phyloP scores from a whole-genome alignment of 108 stramenopile genomes.

The Nitzschia sp. region DNA sequence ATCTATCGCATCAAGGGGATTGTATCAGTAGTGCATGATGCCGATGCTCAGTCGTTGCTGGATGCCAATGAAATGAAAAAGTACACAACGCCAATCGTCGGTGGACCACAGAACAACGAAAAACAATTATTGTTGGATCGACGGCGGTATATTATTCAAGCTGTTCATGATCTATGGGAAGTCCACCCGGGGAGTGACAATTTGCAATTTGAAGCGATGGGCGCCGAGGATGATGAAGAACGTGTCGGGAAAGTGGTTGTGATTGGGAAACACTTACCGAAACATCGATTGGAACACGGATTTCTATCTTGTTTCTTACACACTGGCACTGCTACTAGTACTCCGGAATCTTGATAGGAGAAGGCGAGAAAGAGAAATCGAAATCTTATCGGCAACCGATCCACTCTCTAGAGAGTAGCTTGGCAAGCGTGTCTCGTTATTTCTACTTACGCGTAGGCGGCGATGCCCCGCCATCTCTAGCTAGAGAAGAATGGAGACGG shows the following conservation, averaged over 20 bases:
- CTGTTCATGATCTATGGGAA: constrained; percentile 90
- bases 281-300: constrained; percentile 42
- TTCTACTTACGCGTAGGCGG: no score
- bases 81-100: neutral
- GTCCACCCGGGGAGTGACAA: constrained; percentile 60
- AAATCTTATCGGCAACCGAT: no score
- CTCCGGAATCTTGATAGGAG: no score
- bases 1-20: constrained; percentile 85
- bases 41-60: constrained; percentile 21
- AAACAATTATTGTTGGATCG: constrained; percentile 39
- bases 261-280: constrained; percentile 79
- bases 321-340: no score
- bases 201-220: constrained; percentile 30
- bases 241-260: constrained; percentile 81
- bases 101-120: neutral
- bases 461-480: no score
- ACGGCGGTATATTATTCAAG: constrained; percentile 73
- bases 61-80: constrained; percentile 14
- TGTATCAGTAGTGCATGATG: constrained; percentile 45
- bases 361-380: no score
- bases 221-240: no score
- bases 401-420: no score
- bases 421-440: no score
- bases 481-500: no score
- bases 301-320: constrained; percentile 63